Evolutionary conservation across 2,329 filamentous ascomycete species (phyloP).

Genomic region (Scedosporium aurantiacum): DNA sequence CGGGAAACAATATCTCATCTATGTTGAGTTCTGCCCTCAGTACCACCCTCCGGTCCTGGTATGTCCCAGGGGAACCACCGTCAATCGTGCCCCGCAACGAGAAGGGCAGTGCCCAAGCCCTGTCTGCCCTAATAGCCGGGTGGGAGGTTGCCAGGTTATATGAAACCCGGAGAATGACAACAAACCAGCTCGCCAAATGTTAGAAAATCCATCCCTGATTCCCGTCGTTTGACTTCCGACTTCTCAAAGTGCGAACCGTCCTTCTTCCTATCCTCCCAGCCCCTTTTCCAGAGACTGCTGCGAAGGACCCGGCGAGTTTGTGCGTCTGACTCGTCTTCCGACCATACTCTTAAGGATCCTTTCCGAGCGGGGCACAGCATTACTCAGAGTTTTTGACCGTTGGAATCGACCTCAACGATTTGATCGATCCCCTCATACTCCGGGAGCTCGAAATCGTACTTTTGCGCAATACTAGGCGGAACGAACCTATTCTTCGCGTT

Average conservation of each 20-base stretch:
- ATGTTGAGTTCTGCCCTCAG: conserved; percentile 43
- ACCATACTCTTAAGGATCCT: not conserved
- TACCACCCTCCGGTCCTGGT: conserved; percentile 36
- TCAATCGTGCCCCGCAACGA: conserved; percentile 33
- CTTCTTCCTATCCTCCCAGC: not conserved
- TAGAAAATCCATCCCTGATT: not conserved
- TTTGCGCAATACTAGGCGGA: conserved; percentile 63
- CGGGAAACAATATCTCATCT: conserved; percentile 47
- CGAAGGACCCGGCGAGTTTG: not conserved
- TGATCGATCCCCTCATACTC: conserved; percentile 81
- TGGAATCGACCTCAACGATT: conserved; percentile 60
- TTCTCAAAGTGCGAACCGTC: not conserved
- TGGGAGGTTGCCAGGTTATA: conserved; percentile 44
- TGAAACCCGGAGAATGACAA: conserved; percentile 20
- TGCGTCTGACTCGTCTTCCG: not conserved
- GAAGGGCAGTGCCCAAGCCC: conserved; percentile 47
- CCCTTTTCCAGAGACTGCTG: not conserved
- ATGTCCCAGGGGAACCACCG: conserved; percentile 33
- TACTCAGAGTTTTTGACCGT: conserved; percentile 40
- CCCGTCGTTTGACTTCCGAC: not conserved
- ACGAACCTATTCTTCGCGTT: conserved; percentile 55
- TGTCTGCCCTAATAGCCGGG: conserved; percentile 46
- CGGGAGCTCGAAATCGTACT: conserved; percentile 77
- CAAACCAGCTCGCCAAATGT: not conserved
- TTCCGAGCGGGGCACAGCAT: not conserved